A percentile compares a stretch with the other conserved stretches of the same genome.
Conservation (phyloP, 1,139 yeast species). For the Protomyces arabidopsidicola region DNA sequence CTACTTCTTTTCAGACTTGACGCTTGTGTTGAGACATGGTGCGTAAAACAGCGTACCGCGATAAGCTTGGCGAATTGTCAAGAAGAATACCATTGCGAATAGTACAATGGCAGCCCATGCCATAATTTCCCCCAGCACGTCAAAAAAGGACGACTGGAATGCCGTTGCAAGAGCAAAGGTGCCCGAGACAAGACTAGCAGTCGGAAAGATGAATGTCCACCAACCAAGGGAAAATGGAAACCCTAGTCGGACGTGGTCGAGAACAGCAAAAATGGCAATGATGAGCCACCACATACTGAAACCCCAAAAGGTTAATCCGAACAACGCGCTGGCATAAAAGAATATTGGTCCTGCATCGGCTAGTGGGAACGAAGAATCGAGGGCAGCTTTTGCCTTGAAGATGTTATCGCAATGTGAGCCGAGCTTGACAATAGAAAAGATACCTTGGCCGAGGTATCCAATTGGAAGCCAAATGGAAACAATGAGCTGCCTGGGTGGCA, state of each 20-base stretch:
- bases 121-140: slow-evolving; percentile 20
- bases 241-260: slow-evolving; percentile 14
- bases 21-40: slow-evolving; percentile 15
- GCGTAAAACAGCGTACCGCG: slow-evolving; percentile 16
- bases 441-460: slow-evolving; percentile 20
- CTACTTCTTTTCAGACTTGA: background rate
- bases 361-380: background rate
- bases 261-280: slow-evolving; percentile 23
- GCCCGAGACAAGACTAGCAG: slow-evolving; percentile 15
- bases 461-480: slow-evolving; percentile 23
- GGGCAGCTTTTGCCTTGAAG: slow-evolving; percentile 1
- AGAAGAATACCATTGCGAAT: slow-evolving; percentile 9
- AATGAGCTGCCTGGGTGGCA: slow-evolving; percentile 23
- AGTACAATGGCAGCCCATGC: slow-evolving; percentile 19
- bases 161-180: slow-evolving; percentile 17
- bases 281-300: slow-evolving; percentile 26
- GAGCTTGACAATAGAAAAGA: slow-evolving; percentile 14
- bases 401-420: slow-evolving; percentile 1
- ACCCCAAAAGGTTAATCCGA: slow-evolving; percentile 18
- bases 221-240: slow-evolving; percentile 25
- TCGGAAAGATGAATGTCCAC: slow-evolving; percentile 26
- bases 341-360: slow-evolving; percentile 9
- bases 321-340: slow-evolving; percentile 4
- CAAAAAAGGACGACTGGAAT: slow-evolving; percentile 7
- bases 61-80: slow-evolving; percentile 19